Evolutionary conservation across 1,139 yeast species (phyloP), one percentile per base, ranked within the genome.

Genomic region (Saccharomyces hybrid): DNA sequence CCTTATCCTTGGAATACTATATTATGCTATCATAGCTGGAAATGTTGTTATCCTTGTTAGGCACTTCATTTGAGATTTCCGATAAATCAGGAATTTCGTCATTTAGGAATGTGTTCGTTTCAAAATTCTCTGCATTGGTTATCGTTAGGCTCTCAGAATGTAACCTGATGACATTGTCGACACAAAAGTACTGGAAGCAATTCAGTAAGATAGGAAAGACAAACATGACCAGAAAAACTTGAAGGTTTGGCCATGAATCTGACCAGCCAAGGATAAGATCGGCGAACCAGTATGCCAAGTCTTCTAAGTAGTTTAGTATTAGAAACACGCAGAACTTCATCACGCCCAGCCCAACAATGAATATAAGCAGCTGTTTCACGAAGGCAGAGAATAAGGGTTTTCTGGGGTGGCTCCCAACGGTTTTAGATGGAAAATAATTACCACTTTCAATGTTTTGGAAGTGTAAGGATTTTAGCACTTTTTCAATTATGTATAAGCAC

Each of bases 211-310:
- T 75, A 1, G 95, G 95, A 57, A 85, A 84, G 1, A 89, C 79
- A 67, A 91, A 81, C 83, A 91, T 86, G 48, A 93, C 96, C 60
- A 93, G 80, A 51, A 87, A 83, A 7, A 91, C 88, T 68, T 91
- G 96, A 50, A 89, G 71, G 60, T 86, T 83, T 32, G 96, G 95
- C 69, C 84, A 85, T 55, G 81, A 82, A 63, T 85, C 83, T 3
- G 93, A 79, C 95, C 96, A 88, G 9, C 88, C 81, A 16, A 91
- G 73, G 16, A 75, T 77, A 70, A 76, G 79, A 57, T 78, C 82
- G 58, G 82, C 96, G 55, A 83, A 70, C 61, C 66, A 64, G 49
- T 62, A 62, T 1, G 70, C 66, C 9, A 60, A 48, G 67, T 73
- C 55, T 77, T 83, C 64, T 78, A 73, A 59, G 77, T 71, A 83